These are phyloP conservation scores for Lecanicillium sp. DNA, from an alignment of 2,329 filamentous ascomycete genomes.

Conservation along the genomic window DNA sequence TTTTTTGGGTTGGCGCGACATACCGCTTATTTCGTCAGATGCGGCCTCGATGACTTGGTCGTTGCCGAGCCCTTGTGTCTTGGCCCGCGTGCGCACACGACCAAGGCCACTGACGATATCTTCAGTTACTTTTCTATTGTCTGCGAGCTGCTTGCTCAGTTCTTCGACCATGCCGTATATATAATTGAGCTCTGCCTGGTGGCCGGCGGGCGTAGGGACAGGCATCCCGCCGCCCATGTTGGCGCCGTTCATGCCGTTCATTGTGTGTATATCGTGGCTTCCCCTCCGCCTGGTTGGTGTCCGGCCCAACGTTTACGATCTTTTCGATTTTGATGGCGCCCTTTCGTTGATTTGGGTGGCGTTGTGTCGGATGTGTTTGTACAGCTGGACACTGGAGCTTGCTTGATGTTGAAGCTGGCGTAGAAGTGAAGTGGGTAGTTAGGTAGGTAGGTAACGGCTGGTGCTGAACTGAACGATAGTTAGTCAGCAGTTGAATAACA, in stretches of 20 bases:
- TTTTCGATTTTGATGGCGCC: too few relatives aligned
- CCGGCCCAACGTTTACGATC: too few relatives aligned
- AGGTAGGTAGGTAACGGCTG: too few relatives aligned
- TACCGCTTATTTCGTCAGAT: slow-evolving; percentile 49
- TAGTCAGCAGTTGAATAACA: too few relatives aligned
- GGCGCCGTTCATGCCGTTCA: slow-evolving; percentile 43
- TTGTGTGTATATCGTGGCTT: slow-evolving; percentile 13
- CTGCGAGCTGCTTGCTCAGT: slow-evolving; percentile 52
- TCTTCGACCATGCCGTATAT: slow-evolving; percentile 62
- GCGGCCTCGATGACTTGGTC: slow-evolving; percentile 49
- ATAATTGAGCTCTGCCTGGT: slow-evolving; percentile 60
- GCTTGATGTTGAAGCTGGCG: not conserved
- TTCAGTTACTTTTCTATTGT: slow-evolving; percentile 53
- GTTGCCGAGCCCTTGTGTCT: slow-evolving; percentile 43
- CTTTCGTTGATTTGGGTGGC: too few relatives aligned
- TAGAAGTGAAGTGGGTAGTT: not conserved
- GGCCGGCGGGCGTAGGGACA: slow-evolving; percentile 55
- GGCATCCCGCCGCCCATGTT: slow-evolving; percentile 38
- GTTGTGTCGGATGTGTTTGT: too few relatives aligned
- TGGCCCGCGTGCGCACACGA: slow-evolving; percentile 49
- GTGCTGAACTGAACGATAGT: too few relatives aligned
- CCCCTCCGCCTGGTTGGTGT: too few relatives aligned
- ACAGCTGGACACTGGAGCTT: too few relatives aligned
- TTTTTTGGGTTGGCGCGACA: slow-evolving; percentile 9
- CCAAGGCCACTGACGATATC: slow-evolving; percentile 57